Evolutionary conservation across 2,329 filamentous ascomycete species (phyloP), one percentile per base, ranked within the genome.

Genomic region (Leptographium radiaticola): DNA sequence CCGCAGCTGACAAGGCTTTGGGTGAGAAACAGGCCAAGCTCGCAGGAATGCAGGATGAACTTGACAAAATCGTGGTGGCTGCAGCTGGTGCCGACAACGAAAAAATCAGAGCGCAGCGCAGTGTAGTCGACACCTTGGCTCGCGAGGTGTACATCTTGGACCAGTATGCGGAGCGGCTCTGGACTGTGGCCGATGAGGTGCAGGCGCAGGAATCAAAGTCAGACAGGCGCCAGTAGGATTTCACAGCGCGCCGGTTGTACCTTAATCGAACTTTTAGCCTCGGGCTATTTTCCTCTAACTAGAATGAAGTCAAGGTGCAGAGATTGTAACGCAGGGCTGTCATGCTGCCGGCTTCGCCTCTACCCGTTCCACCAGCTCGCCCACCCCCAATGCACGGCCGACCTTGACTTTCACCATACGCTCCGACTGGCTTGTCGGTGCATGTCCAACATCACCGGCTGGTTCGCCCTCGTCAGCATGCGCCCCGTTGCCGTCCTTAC

Each of bases 361-460:
- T 58, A 80, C 79, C 71, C 80, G 81, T 73, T 89, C 85, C 25
- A 89, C 83, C 64, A 89, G 68, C 60, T 85, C 84, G 2, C 83
- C 86, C 0, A 95, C 89, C 2, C 90, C 90, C 50, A 94, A 66
- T 1, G 75, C 78, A 62, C 89, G 75, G 16, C 90, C 90, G 51
- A 96, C 86, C 71, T 89, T 90, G 57, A 94, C 87, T 71, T 88
- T 90, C 59, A 86, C 76, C 81, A 86, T 87, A 66, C 80, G 83
- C 62, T 80, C 76, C 59, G 70, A 68, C 48, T 65, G 56, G 18
- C 11, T 34, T n/a, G 54, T 12, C 31, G 40, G 20, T 2, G 46
- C 63, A 30, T 25, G 46, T 62, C 82, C 84, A 15, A 81, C 70
- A 49, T 84, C 80, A 6, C 85, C 86, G 1, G 86, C 84, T 3